Conservation (phyloP, 345 rosid species). For the Populus euphratica region DNA sequence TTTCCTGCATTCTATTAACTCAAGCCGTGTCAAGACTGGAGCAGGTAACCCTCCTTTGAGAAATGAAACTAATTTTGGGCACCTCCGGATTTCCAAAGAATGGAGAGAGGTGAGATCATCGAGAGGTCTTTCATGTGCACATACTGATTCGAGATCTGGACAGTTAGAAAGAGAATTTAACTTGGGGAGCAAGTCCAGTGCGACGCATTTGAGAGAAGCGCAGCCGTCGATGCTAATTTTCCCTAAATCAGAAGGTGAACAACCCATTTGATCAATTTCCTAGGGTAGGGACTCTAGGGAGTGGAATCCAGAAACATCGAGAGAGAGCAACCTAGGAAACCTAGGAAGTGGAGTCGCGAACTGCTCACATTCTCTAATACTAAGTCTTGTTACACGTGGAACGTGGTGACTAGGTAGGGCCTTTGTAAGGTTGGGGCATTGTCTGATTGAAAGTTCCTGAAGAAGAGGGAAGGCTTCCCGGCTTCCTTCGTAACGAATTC, state of each 20-base stretch:
- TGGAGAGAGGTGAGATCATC: neutral
- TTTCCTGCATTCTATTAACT: neutral
- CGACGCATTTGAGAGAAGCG: constrained; percentile 1
- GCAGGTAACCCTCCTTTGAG: constrained; percentile 5
- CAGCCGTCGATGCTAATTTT: neutral
- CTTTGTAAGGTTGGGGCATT: neutral
- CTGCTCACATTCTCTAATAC: neutral
- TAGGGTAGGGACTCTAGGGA: neutral
- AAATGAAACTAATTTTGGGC: neutral
- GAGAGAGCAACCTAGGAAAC: neutral
- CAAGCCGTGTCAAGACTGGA: neutral
- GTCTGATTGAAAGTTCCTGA: neutral
- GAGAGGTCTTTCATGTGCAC: neutral
- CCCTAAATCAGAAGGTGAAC: neutral
- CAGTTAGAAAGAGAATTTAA: neutral
- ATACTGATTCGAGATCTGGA: neutral
- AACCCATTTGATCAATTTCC: neutral
- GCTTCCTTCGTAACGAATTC: neutral
- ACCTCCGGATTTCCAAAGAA: neutral
- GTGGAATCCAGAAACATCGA: neutral
- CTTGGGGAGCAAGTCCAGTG: neutral
- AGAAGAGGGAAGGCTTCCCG: constrained; percentile 4
- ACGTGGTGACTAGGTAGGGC: neutral
- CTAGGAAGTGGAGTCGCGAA: neutral
- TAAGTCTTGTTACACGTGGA: neutral